Evolutionary conservation across 1,139 yeast species (phyloP).

Genomic region (Groenewaldozyma auringiensis): DNA sequence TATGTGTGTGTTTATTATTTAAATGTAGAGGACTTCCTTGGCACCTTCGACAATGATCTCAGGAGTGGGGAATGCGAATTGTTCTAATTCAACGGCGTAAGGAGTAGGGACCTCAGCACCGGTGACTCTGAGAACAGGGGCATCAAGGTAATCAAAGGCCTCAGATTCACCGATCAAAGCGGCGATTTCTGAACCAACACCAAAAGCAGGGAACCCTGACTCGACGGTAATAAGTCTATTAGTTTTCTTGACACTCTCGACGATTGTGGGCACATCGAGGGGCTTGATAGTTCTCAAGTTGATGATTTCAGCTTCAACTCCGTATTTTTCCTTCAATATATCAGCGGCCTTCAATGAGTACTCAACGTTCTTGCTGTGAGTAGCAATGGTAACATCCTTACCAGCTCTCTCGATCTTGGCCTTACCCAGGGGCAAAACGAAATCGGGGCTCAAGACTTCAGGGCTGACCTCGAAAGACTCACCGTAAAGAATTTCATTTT

Average conservation of each 20-base stretch:
- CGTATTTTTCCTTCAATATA: slow-evolving; percentile 69
- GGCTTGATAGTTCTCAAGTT: slow-evolving; percentile 98
- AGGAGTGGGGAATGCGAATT: slow-evolving; percentile 96
- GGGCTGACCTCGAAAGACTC: slow-evolving; percentile 85
- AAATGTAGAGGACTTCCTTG: slow-evolving; percentile 76
- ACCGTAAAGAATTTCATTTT: slow-evolving; percentile 92
- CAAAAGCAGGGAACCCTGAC: slow-evolving; percentile 96
- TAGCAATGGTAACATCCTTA: slow-evolving; percentile 77
- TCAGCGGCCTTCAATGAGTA: slow-evolving; percentile 89
- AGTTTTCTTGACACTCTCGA: slow-evolving; percentile 90
- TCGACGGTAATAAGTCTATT: slow-evolving; percentile 94
- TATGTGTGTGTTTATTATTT: slow-evolving; percentile 16
- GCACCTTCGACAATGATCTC: slow-evolving; percentile 86
- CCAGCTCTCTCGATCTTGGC: slow-evolving; percentile 95
- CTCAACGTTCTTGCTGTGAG: slow-evolving; percentile 87
- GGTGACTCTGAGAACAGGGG: slow-evolving; percentile 97
- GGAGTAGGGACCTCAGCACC: slow-evolving; percentile 99
- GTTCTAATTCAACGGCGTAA: slow-evolving; percentile 92
- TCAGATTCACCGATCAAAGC: slow-evolving; percentile 98
- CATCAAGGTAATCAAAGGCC: slow-evolving; percentile 96
- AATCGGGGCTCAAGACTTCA: slow-evolving; percentile 83
- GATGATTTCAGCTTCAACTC: slow-evolving; percentile 86
- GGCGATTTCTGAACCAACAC: slow-evolving; percentile 96
- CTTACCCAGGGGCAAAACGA: slow-evolving; percentile 85
- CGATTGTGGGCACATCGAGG: slow-evolving; percentile 78